Conservation (phyloP, 306 rosid genomes). For the Citrullus colocynthis region DNA sequence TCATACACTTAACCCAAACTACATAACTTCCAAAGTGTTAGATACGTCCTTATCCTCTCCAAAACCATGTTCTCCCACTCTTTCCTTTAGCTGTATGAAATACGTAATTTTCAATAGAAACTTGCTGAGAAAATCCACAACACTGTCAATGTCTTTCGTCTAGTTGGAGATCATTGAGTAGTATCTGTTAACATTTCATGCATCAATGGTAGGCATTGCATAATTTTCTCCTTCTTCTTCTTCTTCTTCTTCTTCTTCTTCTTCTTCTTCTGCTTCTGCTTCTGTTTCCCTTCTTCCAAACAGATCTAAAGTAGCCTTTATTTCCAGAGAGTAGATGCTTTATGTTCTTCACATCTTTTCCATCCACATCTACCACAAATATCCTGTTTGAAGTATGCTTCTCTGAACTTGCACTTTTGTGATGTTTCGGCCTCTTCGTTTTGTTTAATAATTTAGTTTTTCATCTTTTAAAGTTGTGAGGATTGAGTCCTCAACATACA, state of each 20-base stretch:
- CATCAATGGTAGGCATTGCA: not conserved
- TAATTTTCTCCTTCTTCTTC: not conserved
- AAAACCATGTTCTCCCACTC: not conserved
- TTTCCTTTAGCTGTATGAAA: not conserved
- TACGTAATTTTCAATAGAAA: not conserved
- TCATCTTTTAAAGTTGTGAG: not conserved
- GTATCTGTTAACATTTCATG: not conserved
- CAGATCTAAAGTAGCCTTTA: not conserved
- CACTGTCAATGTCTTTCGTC: not conserved
- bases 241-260: not conserved
- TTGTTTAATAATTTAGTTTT: not conserved
- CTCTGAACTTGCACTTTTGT: not conserved
- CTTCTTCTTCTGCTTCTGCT: not conserved
- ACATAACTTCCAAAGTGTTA: not conserved
- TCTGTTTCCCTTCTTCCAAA: not conserved
- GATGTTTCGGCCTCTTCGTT: not conserved
- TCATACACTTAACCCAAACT: not conserved
- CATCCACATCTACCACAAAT: not conserved
- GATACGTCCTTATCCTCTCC: constrained; percentile 5
- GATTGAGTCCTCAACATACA: not conserved
- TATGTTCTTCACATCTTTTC: not conserved
- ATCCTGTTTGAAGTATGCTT: not conserved
- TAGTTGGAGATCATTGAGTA: not conserved
- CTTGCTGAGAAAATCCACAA: not conserved
- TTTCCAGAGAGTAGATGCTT: not conserved